Conservation (phyloP, 805 yeast species). For the Ogataea nakhonphanomensis region DNA sequence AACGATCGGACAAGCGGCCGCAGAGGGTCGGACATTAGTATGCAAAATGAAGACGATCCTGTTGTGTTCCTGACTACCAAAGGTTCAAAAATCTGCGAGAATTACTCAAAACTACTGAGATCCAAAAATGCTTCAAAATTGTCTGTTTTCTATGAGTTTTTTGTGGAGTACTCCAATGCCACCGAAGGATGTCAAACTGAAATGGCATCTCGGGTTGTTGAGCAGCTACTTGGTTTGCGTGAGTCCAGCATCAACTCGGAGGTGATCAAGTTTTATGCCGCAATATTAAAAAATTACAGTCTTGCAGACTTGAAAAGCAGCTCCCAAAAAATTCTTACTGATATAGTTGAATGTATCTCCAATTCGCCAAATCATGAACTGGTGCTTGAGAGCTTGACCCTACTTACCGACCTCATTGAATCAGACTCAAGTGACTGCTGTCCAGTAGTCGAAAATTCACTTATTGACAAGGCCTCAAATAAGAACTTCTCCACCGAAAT, state of each 20-base stretch:
- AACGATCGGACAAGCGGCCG: constrained; percentile 22
- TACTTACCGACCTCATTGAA: constrained; percentile 22
- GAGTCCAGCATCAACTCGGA: constrained; percentile 30
- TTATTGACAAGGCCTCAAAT: constrained; percentile 25
- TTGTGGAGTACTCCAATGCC: constrained; percentile 27
- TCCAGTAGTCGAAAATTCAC: constrained; percentile 10
- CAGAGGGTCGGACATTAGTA: constrained; percentile 39
- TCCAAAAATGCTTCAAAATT: constrained; percentile 15
- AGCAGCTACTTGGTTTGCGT: constrained; percentile 18
- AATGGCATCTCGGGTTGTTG: constrained; percentile 19
- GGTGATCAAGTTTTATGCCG: constrained; percentile 35
- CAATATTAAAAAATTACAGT: constrained; percentile 32
- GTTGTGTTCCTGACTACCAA: constrained; percentile 14
- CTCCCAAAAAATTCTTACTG: constrained; percentile 19
- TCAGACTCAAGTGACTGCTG: constrained; percentile 5
- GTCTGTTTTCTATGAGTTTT: constrained; percentile 24
- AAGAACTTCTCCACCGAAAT: constrained; percentile 34
- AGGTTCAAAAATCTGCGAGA: constrained; percentile 17
- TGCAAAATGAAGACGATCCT: constrained; percentile 34
- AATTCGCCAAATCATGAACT: constrained; percentile 30
- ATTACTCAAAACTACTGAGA: constrained; percentile 15
- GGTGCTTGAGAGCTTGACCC: constrained; percentile 27
- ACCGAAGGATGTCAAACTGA: constrained; percentile 24
- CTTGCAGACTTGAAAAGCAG: constrained; percentile 32
- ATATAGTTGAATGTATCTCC: constrained; percentile 20